Evolutionary conservation across 306 rosid genomes (phyloP), one percentile per base, ranked within the genome.

Genomic region (Begonia loranthoides): DNA sequence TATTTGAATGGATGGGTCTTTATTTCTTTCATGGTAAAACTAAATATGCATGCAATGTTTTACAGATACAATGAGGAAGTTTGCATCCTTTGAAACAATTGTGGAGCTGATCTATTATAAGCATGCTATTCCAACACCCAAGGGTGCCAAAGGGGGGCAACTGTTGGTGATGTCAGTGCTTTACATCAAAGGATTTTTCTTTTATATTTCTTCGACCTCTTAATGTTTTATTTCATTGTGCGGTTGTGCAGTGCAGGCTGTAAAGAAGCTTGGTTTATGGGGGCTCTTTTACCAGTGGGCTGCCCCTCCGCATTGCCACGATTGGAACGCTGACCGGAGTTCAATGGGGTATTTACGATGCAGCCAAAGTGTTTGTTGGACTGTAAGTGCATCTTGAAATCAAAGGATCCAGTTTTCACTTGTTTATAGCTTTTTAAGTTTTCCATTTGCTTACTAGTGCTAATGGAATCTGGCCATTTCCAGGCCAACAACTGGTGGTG

Each of bases 401-500:
- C 33, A 15, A 41, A 10, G 56, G 61, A 15, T 58, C 13, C 17
- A 15, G 47, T 19, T 43, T 54, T 14, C 13, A 33, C 21, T 71
- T 39, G 19, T 4, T 13, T 11, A 0, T 15, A 7, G 47, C 16
- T 58, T 9, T 16, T 19, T n/a, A 17, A 51, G 10, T 44, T 60
- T 28, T 36, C 33, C 17, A 56, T 39, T 21, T 0, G 41, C 9
- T 59, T 53, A 12, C 14, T n/a, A n/a, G n/a, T 1, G 39, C 24
- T 16, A 7, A 28, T 28, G 36, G 36, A 28, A 28, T 7, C 8
- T 4, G 36, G 36, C 36, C 5, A 28, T 50, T 24, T 55, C 14
- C 77, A 92, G 99, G 77, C 96, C 99, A 56, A 92, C 99, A 13
- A 86, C 99, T 14, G 99, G 99, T 22, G 96, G 96, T 53, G 79